These are phyloP conservation scores for Basipetospora sp. DNA, from an alignment of 2,329 filamentous ascomycete genomes.

Conservation along the genomic window DNA sequence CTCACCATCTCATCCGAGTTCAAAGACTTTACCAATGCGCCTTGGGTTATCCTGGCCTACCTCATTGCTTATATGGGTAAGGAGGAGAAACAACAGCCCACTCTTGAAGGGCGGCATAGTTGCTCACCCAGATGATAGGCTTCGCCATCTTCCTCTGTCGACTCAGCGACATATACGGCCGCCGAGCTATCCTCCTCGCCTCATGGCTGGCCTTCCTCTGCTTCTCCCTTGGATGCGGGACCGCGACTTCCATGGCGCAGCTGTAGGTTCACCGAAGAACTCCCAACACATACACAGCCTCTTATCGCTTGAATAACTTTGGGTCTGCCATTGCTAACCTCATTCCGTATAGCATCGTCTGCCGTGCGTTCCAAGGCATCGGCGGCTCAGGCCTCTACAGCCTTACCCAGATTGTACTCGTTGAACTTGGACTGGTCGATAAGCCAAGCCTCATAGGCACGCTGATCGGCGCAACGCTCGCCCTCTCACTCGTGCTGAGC, in stretches of 20 bases:
- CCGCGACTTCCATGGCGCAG: constrained; percentile 33
- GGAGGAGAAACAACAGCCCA: constrained; percentile 6
- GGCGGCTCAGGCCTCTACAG: constrained; percentile 49
- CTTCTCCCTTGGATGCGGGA: constrained; percentile 40
- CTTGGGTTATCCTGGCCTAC: constrained; percentile 42
- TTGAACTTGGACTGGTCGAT: constrained; percentile 39
- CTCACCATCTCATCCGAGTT: constrained; percentile 41
- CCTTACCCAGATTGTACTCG: constrained; percentile 40
- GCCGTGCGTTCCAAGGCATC: constrained; percentile 43
- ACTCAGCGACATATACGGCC: constrained; percentile 44
- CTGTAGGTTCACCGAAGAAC: constrained; percentile 25
- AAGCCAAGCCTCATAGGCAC: constrained; percentile 39
- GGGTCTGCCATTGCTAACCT: constrained; percentile 6
- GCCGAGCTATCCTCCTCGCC: constrained; percentile 31
- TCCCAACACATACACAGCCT: not conserved
- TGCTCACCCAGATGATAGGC: constrained; percentile 18
- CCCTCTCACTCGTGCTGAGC: constrained; percentile 42
- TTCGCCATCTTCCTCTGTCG: constrained; percentile 44
- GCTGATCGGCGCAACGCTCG: constrained; percentile 40
- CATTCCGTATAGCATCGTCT: constrained; percentile 36
- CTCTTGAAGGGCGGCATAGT: not conserved
- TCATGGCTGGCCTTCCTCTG: constrained; percentile 41
- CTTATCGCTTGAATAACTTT: not conserved
- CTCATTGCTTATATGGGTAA: constrained; percentile 41
- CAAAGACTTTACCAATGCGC: constrained; percentile 33